Evolutionary conservation across 2,329 filamentous ascomycete genomes (phyloP).

Genomic region (Pyrenochaeta sp.): DNA sequence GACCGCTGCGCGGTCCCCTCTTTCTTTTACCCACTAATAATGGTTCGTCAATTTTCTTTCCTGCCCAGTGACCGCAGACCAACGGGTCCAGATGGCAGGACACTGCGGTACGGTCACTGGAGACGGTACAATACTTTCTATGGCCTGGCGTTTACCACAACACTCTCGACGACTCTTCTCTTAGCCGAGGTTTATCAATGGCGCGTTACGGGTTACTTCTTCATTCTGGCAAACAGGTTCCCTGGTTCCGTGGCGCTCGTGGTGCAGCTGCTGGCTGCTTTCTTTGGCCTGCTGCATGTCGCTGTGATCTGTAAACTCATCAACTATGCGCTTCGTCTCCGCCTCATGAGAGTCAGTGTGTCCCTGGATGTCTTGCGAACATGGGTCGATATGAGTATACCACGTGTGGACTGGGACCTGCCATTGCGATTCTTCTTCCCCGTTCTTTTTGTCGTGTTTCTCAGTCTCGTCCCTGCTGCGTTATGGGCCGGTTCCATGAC

Average conservation of each 20-base stretch:
- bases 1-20: conserved; percentile 20
- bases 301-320: conserved; percentile 36
- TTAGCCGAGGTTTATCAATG: conserved; percentile 27
- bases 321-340: conserved; percentile 36
- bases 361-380: conserved; percentile 35
- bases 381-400: conserved; percentile 36
- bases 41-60: conserved; percentile 31
- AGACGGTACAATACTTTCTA: conserved; percentile 36
- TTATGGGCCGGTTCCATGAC: conserved; percentile 41
- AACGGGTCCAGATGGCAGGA: conserved; percentile 20
- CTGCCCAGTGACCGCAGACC: conserved; percentile 15
- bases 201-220: conserved; percentile 28
- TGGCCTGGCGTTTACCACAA: conserved; percentile 33
- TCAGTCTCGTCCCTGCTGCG: conserved; percentile 34
- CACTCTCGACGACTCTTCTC: conserved; percentile 24
- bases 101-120: conserved; percentile 30
- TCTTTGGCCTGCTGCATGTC: conserved; percentile 38
- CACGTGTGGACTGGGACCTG: conserved; percentile 36
- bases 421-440: conserved; percentile 40
- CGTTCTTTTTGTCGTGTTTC: conserved; percentile 25
- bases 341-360: conserved; percentile 30
- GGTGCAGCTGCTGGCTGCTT: conserved; percentile 34
- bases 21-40: conserved; percentile 16
- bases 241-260: conserved; percentile 32
- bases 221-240: conserved; percentile 25